These are phyloP conservation scores for Elongisporangium anandrum DNA, from an alignment of 352 stramenopile species.

Conservation along the genomic window DNA sequence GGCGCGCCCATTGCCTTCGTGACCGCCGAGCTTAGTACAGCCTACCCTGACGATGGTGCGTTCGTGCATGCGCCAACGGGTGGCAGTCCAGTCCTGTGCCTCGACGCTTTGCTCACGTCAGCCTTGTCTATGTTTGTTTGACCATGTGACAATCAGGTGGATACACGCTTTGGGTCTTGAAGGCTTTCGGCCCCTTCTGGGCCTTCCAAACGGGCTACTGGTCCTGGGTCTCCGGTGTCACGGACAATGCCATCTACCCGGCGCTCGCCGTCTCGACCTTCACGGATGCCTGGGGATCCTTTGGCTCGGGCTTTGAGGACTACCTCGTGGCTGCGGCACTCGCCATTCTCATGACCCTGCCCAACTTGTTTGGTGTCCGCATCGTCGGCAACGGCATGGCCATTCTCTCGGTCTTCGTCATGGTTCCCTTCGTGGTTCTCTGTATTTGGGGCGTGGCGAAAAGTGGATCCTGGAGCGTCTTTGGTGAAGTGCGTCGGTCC, in stretches of 20 bases:
- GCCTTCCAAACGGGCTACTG: constrained; percentile 78
- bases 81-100: neutral
- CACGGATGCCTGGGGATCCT: constrained; percentile 27
- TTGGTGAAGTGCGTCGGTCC: constrained; percentile 29
- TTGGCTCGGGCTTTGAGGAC: constrained; percentile 20
- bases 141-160: constrained; percentile 29
- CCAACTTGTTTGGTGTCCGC: constrained; percentile 58
- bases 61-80: neutral
- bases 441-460: constrained; percentile 24
- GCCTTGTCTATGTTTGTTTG: neutral
- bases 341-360: constrained; percentile 29
- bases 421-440: constrained; percentile 89
- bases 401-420: constrained; percentile 78
- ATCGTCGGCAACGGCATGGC: constrained; percentile 79
- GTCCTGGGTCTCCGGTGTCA: constrained; percentile 86
- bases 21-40: constrained; percentile 88
- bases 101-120: neutral
- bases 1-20: constrained; percentile 89
- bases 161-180: constrained; percentile 89
- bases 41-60: constrained; percentile 78
- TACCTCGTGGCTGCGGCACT: constrained; percentile 45
- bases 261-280: constrained; percentile 53
- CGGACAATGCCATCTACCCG: constrained; percentile 93
- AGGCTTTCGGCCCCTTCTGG: constrained; percentile 88
- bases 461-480: constrained; percentile 25